Percentiles rank a stretch among this genome's conserved stretches.
phyloP scores from a whole-genome alignment of 225 moss, liverwort and hornwort species.

The Lunularia cruciata region DNA sequence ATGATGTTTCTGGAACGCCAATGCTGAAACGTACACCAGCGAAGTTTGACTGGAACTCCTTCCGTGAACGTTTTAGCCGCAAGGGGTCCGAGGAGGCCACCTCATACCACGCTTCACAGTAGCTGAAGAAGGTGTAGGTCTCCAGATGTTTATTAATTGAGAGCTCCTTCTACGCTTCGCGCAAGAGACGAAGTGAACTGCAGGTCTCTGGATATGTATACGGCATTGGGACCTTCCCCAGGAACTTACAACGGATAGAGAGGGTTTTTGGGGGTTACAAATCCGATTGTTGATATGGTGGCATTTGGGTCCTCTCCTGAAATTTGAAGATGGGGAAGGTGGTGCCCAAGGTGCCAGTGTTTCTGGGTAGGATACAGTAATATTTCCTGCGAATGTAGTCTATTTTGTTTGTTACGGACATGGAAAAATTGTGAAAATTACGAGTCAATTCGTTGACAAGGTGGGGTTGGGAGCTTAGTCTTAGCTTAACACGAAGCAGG shows the following conservation, averaged over 20 bases:
- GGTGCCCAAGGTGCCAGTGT: not conserved
- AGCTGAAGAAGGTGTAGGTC: not conserved
- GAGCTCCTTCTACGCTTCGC: not conserved
- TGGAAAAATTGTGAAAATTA: not conserved
- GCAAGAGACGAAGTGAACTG: not conserved
- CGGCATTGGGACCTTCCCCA: not conserved
- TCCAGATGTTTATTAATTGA: not conserved
- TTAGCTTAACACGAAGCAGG: not conserved
- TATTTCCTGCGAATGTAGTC: not conserved
- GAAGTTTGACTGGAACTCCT: slow-evolving; percentile 11
- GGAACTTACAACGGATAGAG: not conserved
- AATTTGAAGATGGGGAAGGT: not conserved
- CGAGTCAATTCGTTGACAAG: slow-evolving; percentile 18
- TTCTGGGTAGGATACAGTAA: not conserved
- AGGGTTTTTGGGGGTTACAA: not conserved
- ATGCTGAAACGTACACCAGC: slow-evolving; percentile 9
- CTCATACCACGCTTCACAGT: slow-evolving; percentile 7
- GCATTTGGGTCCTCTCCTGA: not conserved
- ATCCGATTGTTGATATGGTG: not conserved
- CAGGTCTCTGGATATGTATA: not conserved
- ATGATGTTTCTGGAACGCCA: slow-evolving; percentile 22
- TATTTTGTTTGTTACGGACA: not conserved
- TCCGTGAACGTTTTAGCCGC: slow-evolving; percentile 14
- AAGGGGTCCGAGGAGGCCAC: slow-evolving; percentile 8
- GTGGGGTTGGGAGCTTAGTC: not conserved